A percentile compares a stretch with the other conserved stretches of the same genome.
These are phyloP conservation scores for Pseudophaeomoniella oleicola DNA, from an alignment of 2,329 filamentous ascomycete species.

Conservation along the genomic window DNA sequence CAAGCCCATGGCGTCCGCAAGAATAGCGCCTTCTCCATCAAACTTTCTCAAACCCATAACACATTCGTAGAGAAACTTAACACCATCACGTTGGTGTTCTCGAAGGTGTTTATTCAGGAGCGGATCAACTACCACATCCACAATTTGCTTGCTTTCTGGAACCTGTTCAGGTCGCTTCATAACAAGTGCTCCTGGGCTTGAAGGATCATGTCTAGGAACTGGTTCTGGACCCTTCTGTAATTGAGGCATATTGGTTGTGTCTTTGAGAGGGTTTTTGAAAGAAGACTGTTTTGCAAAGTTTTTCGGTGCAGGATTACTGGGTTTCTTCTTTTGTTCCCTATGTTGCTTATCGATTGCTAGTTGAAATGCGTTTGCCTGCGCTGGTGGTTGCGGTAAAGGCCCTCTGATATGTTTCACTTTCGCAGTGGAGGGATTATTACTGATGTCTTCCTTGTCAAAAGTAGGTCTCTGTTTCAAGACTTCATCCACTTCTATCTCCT, in stretches of 20 bases:
- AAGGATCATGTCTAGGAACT: slow-evolving; percentile 51
- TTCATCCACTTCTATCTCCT: slow-evolving; percentile 54
- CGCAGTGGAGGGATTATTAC: slow-evolving; percentile 12
- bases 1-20: slow-evolving; percentile 64
- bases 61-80: slow-evolving; percentile 59
- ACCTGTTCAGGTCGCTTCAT: slow-evolving; percentile 47
- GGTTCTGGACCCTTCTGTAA: slow-evolving; percentile 30
- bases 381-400: slow-evolving; percentile 13
- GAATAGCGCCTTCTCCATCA: slow-evolving; percentile 53
- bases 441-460: slow-evolving; percentile 3
- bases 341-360: slow-evolving; percentile 12
- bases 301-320: slow-evolving; percentile 22
- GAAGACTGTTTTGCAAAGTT: slow-evolving; percentile 25
- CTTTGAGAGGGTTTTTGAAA: slow-evolving; percentile 50
- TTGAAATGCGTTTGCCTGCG: slow-evolving; percentile 8
- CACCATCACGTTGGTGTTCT: slow-evolving; percentile 54
- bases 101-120: slow-evolving; percentile 47
- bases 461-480: neutral
- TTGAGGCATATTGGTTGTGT: slow-evolving; percentile 34
- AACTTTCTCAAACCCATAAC: slow-evolving; percentile 57
- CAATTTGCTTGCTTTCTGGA: slow-evolving; percentile 48
- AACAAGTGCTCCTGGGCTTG: slow-evolving; percentile 43
- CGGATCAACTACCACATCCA: slow-evolving; percentile 61
- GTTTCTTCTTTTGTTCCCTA: slow-evolving; percentile 19
- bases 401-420: slow-evolving; percentile 4